These are phyloP conservation scores for Penicillium riverlandense DNA, from an alignment of 495 filamentous ascomycete genomes.

Conservation along the genomic window DNA sequence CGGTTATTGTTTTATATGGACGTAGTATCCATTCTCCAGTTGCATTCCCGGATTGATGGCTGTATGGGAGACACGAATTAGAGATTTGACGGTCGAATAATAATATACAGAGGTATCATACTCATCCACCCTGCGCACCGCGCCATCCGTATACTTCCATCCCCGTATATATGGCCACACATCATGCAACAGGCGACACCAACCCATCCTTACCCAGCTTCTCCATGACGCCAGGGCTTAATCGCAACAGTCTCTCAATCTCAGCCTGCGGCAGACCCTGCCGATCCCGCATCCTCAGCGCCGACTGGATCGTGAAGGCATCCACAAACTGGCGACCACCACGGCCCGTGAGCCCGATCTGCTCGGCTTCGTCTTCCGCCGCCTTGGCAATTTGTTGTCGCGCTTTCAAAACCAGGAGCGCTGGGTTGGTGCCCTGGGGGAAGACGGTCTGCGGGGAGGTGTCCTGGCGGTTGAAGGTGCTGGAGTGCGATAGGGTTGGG, in stretches of 20 bases:
- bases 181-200: constrained; percentile 29
- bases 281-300: constrained; percentile 52
- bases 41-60: no score
- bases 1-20: no score
- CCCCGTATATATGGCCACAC: not conserved
- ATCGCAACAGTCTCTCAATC: constrained; percentile 53
- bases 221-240: constrained; percentile 51
- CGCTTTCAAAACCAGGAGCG: constrained; percentile 41
- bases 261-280: constrained; percentile 38
- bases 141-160: no score
- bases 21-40: no score
- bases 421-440: constrained; percentile 45
- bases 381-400: constrained; percentile 35
- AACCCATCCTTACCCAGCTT: constrained; percentile 46
- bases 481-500: constrained; percentile 50
- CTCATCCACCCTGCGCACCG: no score
- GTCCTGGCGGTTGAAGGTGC: constrained; percentile 31
- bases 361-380: constrained; percentile 45
- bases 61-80: no score
- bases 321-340: constrained; percentile 50
- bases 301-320: constrained; percentile 51
- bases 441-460: constrained; percentile 29
- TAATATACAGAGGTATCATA: not conserved
- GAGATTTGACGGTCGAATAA: no score
- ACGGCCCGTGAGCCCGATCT: constrained; percentile 35